Evolutionary conservation across 1,284 basidiomycete species (phyloP).

Genomic region (Trichosporon sp.): DNA sequence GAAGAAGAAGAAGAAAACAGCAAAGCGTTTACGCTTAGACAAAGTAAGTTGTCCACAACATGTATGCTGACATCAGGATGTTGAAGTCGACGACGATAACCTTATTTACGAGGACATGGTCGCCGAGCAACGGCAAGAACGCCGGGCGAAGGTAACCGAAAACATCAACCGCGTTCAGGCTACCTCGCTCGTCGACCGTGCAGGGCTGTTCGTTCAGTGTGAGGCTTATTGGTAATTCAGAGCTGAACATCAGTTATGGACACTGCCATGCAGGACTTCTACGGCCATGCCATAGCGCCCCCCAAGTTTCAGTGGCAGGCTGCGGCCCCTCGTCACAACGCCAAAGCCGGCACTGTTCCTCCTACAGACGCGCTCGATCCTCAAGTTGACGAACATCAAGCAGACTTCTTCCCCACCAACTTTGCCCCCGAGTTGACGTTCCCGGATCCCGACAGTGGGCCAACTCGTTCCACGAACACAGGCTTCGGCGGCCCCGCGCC

Average conservation of each 20-base stretch:
- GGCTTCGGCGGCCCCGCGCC: neutral
- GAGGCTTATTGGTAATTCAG: neutral
- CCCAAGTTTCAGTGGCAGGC: slow-evolving; percentile 43
- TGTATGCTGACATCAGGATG: neutral
- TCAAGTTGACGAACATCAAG: neutral
- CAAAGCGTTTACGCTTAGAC: slow-evolving; percentile 29
- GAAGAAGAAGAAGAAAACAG: slow-evolving; percentile 31
- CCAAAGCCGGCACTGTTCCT: neutral
- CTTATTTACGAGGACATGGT: slow-evolving; percentile 29
- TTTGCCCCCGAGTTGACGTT: neutral
- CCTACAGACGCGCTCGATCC: neutral
- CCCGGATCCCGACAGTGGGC: neutral
- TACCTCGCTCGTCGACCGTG: slow-evolving; percentile 35
- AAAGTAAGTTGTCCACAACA: slow-evolving; percentile 22
- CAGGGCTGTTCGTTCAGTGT: slow-evolving; percentile 39
- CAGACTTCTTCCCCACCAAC: neutral
- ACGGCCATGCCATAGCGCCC: slow-evolving; percentile 30
- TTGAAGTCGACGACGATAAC: slow-evolving; percentile 31
- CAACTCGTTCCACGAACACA: too few relatives aligned
- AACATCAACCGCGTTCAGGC: slow-evolving; percentile 24
- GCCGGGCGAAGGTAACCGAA: slow-evolving; percentile 17
- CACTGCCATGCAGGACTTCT: slow-evolving; percentile 37
- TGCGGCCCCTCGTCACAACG: slow-evolving; percentile 22
- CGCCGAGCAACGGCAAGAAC: neutral
- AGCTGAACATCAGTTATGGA: slow-evolving; percentile 39